phyloP scores from a whole-genome alignment of 108 stramenopile genomes.

The Discostella pseudostelligera region DNA sequence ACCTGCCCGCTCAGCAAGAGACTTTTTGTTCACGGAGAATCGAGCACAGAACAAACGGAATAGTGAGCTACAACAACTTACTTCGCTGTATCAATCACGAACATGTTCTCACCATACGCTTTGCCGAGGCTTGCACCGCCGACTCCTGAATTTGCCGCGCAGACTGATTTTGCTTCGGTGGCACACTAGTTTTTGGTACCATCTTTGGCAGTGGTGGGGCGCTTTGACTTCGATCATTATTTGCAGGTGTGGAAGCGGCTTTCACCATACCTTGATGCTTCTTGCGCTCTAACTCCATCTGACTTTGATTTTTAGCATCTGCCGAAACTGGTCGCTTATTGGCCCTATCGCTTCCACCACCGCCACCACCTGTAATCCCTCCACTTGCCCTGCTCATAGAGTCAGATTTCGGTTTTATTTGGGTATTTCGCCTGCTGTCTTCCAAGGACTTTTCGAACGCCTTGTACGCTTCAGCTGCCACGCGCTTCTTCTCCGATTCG shows the following conservation, averaged over 20 bases:
- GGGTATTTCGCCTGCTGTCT: constrained; percentile 21
- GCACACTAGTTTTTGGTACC: background rate
- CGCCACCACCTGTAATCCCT: constrained; percentile 8
- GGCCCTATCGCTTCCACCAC: constrained; percentile 19
- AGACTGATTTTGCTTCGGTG: background rate
- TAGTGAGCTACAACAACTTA: background rate
- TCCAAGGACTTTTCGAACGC: constrained; percentile 42
- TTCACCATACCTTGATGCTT: constrained; percentile 39
- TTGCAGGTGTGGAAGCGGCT: constrained; percentile 4
- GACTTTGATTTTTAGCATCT: constrained; percentile 12
- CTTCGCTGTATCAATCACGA: background rate
- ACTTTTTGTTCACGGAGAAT: background rate
- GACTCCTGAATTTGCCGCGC: constrained; percentile 9
- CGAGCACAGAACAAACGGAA: background rate
- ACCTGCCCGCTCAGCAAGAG: constrained; percentile 12
- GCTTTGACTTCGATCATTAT: no score
- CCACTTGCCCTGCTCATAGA: constrained; percentile 11
- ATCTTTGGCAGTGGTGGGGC: background rate
- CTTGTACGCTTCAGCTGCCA: constrained; percentile 45
- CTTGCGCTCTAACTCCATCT: constrained; percentile 31
- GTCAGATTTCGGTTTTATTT: constrained; percentile 7
- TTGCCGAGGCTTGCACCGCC: constrained; percentile 9
- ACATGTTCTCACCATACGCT: constrained; percentile 6
- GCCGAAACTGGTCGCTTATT: constrained; percentile 8
- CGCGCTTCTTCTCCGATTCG: constrained; percentile 44